Evolutionary conservation across 23 red algal species (phyloP), one percentile per base, ranked within the genome.

Genomic region (Gracilaria vermiculophylla): DNA sequence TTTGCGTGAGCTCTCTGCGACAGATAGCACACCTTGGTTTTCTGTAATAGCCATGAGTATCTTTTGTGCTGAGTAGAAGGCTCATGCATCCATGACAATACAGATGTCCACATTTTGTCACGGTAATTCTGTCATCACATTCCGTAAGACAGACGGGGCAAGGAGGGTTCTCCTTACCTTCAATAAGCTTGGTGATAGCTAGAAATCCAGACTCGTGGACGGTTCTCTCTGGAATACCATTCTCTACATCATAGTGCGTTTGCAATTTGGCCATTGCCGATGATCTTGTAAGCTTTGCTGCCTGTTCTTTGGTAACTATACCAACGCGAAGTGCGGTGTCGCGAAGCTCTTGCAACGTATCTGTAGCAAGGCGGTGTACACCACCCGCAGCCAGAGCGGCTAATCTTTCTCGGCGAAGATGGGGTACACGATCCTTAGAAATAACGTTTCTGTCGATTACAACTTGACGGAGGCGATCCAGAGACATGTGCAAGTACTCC

Each of bases 51-150:
- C 76, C 76, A 7, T 73, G 67, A 27, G 10, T 45, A 29, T 73
- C 81, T 39, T 43, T 69, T 53, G 58, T 85, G 84, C 40, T 58
- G 20, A 88, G 66, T 24, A 88, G 25, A 24, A 88, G 69, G 16
- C 50, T 61, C n/a, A 88, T 88, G 28, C 84, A 88, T 16, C 49
- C 70, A 76, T 73, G 43, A 44, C 84, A 88, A 35, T 77, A 88
- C 25, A 88, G 21, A 62, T 88, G 84, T 7, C 84, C 84, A 65
- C 84, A 88, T 28, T 88, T 88, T 34, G 84, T 88, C 15, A 88
- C 62, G 0, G 84, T 60, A 35, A 88, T 51, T 43, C 84, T 41
- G 28, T 78, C 84, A 76, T 72, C 69, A 62, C 60, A 73, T 47
- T 66, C 43, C 8, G 66, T 66, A 24, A 88, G 53, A 69, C 84